Conservation (phyloP, 495 filamentous ascomycete species). For the Penicillium salamii region DNA sequence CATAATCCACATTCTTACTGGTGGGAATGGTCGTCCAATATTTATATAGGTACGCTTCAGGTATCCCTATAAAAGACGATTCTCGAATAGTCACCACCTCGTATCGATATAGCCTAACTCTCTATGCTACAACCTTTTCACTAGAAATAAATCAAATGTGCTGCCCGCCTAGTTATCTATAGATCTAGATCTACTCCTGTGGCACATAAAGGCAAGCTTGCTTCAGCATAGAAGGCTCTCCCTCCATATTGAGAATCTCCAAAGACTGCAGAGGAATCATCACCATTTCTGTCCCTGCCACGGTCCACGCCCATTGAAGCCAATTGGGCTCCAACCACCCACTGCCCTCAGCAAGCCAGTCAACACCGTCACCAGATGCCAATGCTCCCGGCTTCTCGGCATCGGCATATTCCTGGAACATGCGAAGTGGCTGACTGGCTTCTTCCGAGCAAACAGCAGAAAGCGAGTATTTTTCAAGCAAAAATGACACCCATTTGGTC, state of each 20-base stretch:
- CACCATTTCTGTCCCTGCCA: constrained; percentile 38
- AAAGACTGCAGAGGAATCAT: constrained; percentile 39
- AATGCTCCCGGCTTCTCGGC: constrained; percentile 5
- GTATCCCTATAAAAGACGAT: no score
- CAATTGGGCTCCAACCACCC: constrained; percentile 43
- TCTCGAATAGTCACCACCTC: no score
- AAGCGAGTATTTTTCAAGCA: constrained; percentile 35
- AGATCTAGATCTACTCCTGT: constrained; percentile 16
- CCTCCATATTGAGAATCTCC: constrained; percentile 23
- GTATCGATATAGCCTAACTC: no score
- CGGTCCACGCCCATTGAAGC: constrained; percentile 42
- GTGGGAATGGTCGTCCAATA: no score
- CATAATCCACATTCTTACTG: no score
- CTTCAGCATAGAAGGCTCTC: constrained; percentile 29
- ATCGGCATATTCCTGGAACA: constrained; percentile 23
- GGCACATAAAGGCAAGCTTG: constrained; percentile 43
- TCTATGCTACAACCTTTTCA: no score
- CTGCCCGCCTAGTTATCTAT: no score
- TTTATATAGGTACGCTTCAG: no score
- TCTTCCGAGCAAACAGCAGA: constrained; percentile 25
- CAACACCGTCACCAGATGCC: constrained; percentile 12
- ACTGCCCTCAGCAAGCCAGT: constrained; percentile 22
- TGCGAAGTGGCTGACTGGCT: constrained; percentile 16
- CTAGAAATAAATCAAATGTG: no score
- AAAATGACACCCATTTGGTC: constrained; percentile 34